Percentiles rank a stretch among this genome's conserved stretches.
phyloP scores from a whole-genome alignment of 257 asterid species.

The Leonotis leonurus region DNA sequence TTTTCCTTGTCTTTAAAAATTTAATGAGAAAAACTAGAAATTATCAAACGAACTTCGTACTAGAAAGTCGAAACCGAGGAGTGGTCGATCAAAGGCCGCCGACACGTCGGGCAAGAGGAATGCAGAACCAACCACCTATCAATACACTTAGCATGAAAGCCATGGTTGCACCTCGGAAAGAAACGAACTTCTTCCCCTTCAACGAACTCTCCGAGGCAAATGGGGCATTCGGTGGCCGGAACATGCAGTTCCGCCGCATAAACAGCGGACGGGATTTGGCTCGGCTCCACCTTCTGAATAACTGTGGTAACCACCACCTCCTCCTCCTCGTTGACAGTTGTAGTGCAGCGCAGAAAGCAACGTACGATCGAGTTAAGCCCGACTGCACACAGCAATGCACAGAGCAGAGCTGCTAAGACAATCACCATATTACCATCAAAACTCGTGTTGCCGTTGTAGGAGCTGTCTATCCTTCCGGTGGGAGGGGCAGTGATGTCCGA shows the following conservation, averaged over 20 bases:
- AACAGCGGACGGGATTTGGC: slow-evolving; percentile 44
- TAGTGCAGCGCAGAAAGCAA: slow-evolving; percentile 37
- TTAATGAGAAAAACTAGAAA: too few species aligned
- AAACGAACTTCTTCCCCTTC: slow-evolving; percentile 56
- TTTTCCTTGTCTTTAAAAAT: not conserved
- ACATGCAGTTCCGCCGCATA: slow-evolving; percentile 24
- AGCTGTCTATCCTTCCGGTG: slow-evolving; percentile 6
- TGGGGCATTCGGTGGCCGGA: slow-evolving; percentile 46
- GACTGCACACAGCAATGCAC: slow-evolving; percentile 56
- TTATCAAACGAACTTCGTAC: too few species aligned
- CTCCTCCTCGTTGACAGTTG: slow-evolving; percentile 12
- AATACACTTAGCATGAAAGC: slow-evolving; percentile 59
- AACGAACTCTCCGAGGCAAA: slow-evolving; percentile 53
- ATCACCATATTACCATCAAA: slow-evolving; percentile 68
- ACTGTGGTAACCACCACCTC: slow-evolving; percentile 16
- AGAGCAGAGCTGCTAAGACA: slow-evolving; percentile 49
- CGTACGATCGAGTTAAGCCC: slow-evolving; percentile 54
- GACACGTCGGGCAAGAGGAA: slow-evolving; percentile 67
- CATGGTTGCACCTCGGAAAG: slow-evolving; percentile 55
- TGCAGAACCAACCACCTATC: slow-evolving; percentile 50
- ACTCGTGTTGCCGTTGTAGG: slow-evolving; percentile 17
- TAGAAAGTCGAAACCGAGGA: too few species aligned
- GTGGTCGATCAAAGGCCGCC: slow-evolving; percentile 36
- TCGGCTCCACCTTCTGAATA: slow-evolving; percentile 28
- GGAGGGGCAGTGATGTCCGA: slow-evolving; percentile 6